A percentile compares a stretch with the other conserved stretches of the same genome.
phyloP scores from a whole-genome alignment of 2,329 filamentous ascomycete genomes.

The Claviceps arundinis region DNA sequence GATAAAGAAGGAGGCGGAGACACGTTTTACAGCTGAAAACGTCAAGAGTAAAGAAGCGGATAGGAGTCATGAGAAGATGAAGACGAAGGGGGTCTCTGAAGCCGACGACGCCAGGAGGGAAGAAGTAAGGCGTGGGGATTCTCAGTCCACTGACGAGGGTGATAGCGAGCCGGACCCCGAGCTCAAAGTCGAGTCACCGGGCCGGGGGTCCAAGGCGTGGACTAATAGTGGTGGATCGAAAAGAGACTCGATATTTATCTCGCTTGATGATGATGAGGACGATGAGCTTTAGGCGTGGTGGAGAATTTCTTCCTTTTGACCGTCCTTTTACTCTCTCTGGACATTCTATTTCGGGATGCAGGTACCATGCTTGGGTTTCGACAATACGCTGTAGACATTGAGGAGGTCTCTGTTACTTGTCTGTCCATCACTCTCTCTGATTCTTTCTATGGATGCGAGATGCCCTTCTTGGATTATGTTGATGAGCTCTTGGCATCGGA shows the following conservation, averaged over 20 bases:
- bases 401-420: not conserved
- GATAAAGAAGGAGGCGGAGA: not conserved
- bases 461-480: constrained; percentile 9
- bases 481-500: constrained; percentile 8
- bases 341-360: not conserved
- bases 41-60: not conserved
- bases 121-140: not conserved
- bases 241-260: constrained; percentile 23
- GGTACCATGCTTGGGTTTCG: not conserved
- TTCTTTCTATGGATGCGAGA: not conserved
- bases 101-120: constrained; percentile 7
- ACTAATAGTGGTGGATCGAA: constrained; percentile 12
- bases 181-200: not conserved
- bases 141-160: not conserved
- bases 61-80: not conserved
- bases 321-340: not conserved
- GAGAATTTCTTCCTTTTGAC: not conserved
- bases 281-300: constrained; percentile 8
- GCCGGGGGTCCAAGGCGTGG: constrained; percentile 4
- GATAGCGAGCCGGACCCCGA: not conserved
- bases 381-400: too few relatives aligned
- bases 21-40: not conserved
- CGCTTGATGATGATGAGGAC: constrained; percentile 20
- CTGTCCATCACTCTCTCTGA: not conserved
- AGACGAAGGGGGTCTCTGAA: constrained; percentile 3